A percentile compares a stretch with the other conserved stretches of the same genome.
Evolutionary conservation across 2,329 filamentous ascomycete species (phyloP).

Genomic region (Colletotrichum acutatum): DNA sequence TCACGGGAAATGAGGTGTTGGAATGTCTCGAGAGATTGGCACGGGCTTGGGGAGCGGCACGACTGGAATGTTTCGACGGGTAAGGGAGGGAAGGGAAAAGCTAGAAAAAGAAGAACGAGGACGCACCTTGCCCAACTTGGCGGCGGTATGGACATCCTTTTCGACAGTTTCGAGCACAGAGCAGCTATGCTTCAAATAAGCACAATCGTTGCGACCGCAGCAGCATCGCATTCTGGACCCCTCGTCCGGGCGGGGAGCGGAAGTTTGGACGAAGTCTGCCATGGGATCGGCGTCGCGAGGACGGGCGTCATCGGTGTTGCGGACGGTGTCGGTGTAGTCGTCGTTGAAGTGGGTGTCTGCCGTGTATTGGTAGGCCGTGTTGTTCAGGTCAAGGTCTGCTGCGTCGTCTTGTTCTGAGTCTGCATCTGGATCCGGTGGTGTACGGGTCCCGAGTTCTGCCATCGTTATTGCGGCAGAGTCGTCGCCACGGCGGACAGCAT

Average conservation of each 20-base stretch:
- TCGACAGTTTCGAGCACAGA: constrained; percentile 83
- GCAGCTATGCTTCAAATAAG: constrained; percentile 84
- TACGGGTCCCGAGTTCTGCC: constrained; percentile 23
- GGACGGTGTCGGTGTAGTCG: constrained; percentile 3
- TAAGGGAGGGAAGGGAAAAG: not conserved
- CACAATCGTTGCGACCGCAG: constrained; percentile 84
- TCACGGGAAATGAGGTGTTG: constrained; percentile 28
- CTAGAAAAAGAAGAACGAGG: constrained; percentile 20
- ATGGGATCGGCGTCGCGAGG: constrained; percentile 28
- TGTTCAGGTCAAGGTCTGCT: not conserved
- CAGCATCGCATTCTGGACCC: constrained; percentile 73
- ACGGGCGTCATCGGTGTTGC: constrained; percentile 15
- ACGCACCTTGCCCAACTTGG: constrained; percentile 91
- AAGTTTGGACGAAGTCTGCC: constrained; percentile 34
- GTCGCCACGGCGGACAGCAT: constrained; percentile 28
- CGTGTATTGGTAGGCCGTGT: not conserved
- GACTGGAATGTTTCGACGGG: constrained; percentile 28
- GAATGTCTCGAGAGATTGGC: constrained; percentile 30
- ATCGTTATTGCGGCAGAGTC: constrained; percentile 33
- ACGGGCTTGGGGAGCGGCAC: not conserved
- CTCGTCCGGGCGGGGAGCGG: constrained; percentile 33
- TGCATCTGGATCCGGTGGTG: not conserved
- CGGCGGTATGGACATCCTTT: constrained; percentile 87
- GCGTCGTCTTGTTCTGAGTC: not conserved
- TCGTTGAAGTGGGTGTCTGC: not conserved